Percentiles rank a stretch among this genome's conserved stretches.
phyloP scores from a whole-genome alignment of 345 rosid genomes.

The Populus alba region DNA sequence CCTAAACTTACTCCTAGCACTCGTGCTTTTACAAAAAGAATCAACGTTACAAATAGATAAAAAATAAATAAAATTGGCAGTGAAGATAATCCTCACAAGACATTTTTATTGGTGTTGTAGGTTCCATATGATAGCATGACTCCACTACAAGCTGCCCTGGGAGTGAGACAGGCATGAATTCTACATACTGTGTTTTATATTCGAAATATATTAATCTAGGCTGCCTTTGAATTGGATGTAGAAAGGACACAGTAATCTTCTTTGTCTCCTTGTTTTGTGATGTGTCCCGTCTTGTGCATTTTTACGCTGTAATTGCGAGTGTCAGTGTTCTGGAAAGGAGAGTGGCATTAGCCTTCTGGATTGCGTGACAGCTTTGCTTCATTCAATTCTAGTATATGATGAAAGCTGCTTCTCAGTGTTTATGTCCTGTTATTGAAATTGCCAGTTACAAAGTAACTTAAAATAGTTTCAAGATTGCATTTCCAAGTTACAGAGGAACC shows the following conservation, averaged over 20 bases:
- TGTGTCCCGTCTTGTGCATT: background rate
- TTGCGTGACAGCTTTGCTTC: background rate
- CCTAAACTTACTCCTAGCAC: background rate
- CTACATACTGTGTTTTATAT: background rate
- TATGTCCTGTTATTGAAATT: background rate
- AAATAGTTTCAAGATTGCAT: background rate
- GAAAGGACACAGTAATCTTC: too few species aligned
- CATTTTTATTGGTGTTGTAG: constrained; percentile 30
- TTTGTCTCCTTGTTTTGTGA: background rate
- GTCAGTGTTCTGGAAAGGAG: background rate
- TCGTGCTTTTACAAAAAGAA: background rate
- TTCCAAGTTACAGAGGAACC: too few species aligned
- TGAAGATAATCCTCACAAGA: background rate
- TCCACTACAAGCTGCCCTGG: constrained; percentile 78
- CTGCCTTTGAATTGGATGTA: background rate
- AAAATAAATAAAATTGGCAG: background rate
- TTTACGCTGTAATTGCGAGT: background rate
- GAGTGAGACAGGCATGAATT: constrained; percentile 61
- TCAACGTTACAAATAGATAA: background rate
- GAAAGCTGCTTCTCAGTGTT: background rate
- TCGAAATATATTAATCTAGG: background rate
- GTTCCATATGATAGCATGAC: constrained; percentile 65
- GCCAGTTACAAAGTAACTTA: background rate
- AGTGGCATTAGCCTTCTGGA: background rate
- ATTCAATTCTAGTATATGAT: background rate